phyloP scores from a whole-genome alignment of 441 rosid species.

The Populus hybrid region DNA sequence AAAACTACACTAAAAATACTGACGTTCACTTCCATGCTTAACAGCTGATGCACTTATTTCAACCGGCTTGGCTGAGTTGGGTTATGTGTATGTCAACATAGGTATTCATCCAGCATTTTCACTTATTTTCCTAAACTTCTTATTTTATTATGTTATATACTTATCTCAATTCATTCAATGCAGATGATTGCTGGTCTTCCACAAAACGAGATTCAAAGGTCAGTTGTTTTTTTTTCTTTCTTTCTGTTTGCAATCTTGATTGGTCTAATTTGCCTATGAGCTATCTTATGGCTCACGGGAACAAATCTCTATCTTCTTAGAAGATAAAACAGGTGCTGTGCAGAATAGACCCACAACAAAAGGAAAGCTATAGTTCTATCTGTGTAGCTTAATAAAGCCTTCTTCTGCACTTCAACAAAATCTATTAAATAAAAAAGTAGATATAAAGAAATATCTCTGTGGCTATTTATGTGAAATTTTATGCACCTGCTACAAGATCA shows the following conservation, averaged over 20 bases:
- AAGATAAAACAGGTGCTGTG: too few species aligned
- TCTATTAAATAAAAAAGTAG: too few species aligned
- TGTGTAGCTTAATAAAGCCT: neutral
- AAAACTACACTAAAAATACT: slow-evolving; percentile 20
- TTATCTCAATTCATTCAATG: slow-evolving; percentile 26
- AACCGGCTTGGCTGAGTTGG: slow-evolving; percentile 86
- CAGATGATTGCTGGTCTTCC: slow-evolving; percentile 97
- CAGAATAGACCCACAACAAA: too few species aligned
- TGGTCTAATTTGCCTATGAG: neutral
- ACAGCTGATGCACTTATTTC: slow-evolving; percentile 91
- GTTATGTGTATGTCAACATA: slow-evolving; percentile 77
- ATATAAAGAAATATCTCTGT: neutral
- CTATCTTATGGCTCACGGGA: neutral
- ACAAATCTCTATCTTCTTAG: neutral
- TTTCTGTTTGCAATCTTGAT: neutral
- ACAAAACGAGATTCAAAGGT: slow-evolving; percentile 58
- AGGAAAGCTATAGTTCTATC: neutral
- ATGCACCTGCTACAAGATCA: neutral
- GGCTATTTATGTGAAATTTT: neutral
- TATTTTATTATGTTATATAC: slow-evolving; percentile 16
- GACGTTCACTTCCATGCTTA: slow-evolving; percentile 16
- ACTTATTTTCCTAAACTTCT: slow-evolving; percentile 12
- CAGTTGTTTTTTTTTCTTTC: slow-evolving; percentile 8
- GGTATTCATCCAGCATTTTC: slow-evolving; percentile 42
- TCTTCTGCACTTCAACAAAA: too few species aligned